Conservation (phyloP, 441 rosid genomes). For the Populus trichocarpa region DNA sequence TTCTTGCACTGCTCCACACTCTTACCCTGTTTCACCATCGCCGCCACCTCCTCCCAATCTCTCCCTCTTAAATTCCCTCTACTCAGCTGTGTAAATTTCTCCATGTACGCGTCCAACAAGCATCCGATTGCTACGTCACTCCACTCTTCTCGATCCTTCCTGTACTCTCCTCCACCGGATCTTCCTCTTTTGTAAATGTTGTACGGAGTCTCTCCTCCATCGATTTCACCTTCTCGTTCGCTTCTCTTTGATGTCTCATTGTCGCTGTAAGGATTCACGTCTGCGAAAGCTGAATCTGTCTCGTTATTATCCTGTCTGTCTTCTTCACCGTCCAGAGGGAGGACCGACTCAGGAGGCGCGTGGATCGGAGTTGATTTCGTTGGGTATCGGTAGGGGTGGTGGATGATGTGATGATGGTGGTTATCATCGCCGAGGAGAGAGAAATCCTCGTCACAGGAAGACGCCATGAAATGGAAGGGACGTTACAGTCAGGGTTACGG, state of each 20-base stretch:
- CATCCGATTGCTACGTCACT: constrained; percentile 78
- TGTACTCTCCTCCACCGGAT: constrained; percentile 21
- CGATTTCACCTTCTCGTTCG: constrained; percentile 36
- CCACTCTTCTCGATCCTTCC: constrained; percentile 97
- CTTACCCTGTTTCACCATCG: constrained; percentile 62
- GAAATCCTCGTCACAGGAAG: constrained; percentile 80
- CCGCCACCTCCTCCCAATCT: constrained; percentile 96
- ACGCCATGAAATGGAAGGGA: constrained; percentile 34
- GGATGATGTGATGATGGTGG: constrained; percentile 37
- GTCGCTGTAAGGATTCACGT: constrained; percentile 36
- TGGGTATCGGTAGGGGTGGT: constrained; percentile 37
- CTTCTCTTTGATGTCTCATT: constrained; percentile 41
- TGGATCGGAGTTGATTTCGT: constrained; percentile 19
- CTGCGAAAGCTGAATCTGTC: constrained; percentile 46
- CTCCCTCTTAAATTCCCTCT: constrained; percentile 86
- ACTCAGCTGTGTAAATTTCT: constrained; percentile 72
- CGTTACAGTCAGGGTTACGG: constrained; percentile 41
- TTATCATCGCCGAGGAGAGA: constrained; percentile 53
- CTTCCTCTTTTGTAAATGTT: constrained; percentile 41
- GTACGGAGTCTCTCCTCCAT: constrained; percentile 23
- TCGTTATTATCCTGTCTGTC: constrained; percentile 43
- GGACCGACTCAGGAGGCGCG: constrained; percentile 36
- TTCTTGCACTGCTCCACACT: constrained; percentile 97
- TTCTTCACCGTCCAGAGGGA: constrained; percentile 27
- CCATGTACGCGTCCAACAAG: constrained; percentile 63